Percentiles rank a stretch among this genome's conserved stretches.
Evolutionary conservation across 1,139 yeast species (phyloP).

Genomic region (Kazachstania sp.): DNA sequence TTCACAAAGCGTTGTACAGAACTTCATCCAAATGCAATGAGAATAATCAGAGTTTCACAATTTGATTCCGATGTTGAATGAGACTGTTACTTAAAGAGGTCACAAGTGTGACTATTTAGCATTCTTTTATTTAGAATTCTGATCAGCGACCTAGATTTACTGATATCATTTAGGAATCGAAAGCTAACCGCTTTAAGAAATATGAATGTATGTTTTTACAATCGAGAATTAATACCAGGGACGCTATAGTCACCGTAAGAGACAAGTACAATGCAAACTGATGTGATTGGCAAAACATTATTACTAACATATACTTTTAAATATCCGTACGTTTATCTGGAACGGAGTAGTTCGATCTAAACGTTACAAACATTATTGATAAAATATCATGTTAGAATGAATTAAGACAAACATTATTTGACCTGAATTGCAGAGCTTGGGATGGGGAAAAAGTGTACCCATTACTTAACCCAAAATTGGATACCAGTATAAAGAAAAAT

Average conservation of each 20-base stretch:
- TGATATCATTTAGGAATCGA: no score
- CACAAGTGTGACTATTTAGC: no score
- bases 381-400: slow-evolving; percentile 18
- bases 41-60: no score
- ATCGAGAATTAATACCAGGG: not conserved
- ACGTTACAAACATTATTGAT: not conserved
- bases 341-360: not conserved
- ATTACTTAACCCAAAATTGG: slow-evolving; percentile 39
- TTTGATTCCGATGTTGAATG: no score
- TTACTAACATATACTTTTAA: no score
- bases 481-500: slow-evolving; percentile 75
- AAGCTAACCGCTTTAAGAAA: not conserved
- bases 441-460: slow-evolving; percentile 34
- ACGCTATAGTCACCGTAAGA: not conserved
- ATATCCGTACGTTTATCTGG: no score
- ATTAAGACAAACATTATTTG: slow-evolving; percentile 35
- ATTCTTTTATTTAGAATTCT: no score
- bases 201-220: not conserved
- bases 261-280: not conserved
- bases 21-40: no score
- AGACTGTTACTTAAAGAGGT: no score
- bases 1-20: no score
- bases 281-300: not conserved
- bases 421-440: slow-evolving; percentile 48
- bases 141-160: no score